A percentile compares a stretch with the other conserved stretches of the same genome.
Conservation (phyloP, 164 flowering plant genomes). For the Liquidambar formosana region DNA sequence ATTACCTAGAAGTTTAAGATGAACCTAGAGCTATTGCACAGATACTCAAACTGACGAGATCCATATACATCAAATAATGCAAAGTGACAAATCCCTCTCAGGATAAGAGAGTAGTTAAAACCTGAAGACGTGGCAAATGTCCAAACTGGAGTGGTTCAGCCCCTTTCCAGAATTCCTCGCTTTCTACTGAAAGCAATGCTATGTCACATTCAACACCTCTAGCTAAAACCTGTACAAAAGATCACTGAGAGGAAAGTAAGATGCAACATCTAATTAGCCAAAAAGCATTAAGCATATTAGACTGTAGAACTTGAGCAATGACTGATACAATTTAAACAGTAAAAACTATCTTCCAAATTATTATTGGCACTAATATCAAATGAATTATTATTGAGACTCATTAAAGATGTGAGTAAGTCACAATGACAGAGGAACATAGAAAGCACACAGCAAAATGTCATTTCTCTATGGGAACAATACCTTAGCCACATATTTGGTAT, state of each 20-base stretch:
- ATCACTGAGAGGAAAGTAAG: slow-evolving; percentile 23
- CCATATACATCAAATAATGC: not conserved
- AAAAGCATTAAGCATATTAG: not conserved
- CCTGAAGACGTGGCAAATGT: slow-evolving; percentile 90
- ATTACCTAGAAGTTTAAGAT: not conserved
- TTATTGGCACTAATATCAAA: too few species aligned
- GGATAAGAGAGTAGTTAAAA: slow-evolving; percentile 17
- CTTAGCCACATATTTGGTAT: slow-evolving; percentile 95
- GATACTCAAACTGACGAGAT: not conserved
- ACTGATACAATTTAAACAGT: not conserved
- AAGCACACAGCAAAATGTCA: not conserved
- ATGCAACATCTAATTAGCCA: slow-evolving; percentile 1
- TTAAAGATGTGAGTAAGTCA: not conserved
- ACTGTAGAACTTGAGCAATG: not conserved
- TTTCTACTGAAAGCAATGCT: slow-evolving; percentile 96
- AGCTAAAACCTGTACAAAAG: slow-evolving; percentile 75
- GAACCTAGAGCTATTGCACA: slow-evolving; percentile 1
- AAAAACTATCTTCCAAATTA: not conserved
- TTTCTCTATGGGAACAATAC: slow-evolving; percentile 32
- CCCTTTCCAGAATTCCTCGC: slow-evolving; percentile 87
- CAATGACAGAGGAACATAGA: not conserved
- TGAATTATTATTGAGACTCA: too few species aligned
- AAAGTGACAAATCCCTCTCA: not conserved
- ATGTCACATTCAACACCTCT: slow-evolving; percentile 95
- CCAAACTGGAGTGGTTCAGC: slow-evolving; percentile 84